A percentile compares a stretch with the other conserved stretches of the same genome.
These are phyloP conservation scores for Candida montana DNA, from an alignment of 805 yeast genomes.

Conservation along the genomic window DNA sequence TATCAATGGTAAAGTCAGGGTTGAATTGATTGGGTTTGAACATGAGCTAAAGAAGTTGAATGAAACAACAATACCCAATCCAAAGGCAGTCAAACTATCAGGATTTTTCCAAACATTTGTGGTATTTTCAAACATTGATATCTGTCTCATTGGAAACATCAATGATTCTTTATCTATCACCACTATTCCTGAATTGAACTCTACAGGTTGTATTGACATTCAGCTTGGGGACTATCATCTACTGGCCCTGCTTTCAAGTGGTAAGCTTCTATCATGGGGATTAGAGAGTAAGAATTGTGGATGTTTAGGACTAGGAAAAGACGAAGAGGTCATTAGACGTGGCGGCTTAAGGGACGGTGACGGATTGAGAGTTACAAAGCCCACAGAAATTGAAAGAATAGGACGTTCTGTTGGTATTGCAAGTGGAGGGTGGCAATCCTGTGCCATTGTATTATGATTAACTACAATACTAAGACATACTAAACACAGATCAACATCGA, in stretches of 20 bases:
- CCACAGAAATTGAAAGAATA: conserved; percentile 33
- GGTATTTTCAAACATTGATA: conserved; percentile 47
- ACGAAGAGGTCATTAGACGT: conserved; percentile 21
- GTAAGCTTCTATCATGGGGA: conserved; percentile 65
- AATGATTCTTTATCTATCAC: conserved; percentile 27
- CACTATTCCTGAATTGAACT: conserved; percentile 38
- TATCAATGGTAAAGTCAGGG: conserved; percentile 16
- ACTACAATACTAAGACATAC: too few relatives aligned
- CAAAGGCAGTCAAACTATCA: conserved; percentile 43
- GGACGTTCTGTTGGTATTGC: conserved; percentile 35
- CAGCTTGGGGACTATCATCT: conserved; percentile 71
- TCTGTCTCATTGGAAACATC: conserved; percentile 15
- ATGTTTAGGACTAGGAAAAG: conserved; percentile 59
- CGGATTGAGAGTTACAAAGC: conserved; percentile 34
- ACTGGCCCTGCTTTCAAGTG: conserved; percentile 55
- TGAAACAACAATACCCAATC: conserved; percentile 9
- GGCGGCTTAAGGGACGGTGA: conserved; percentile 17
- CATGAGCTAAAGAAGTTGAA: conserved; percentile 25
- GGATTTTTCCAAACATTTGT: conserved; percentile 54
- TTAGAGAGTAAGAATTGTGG: conserved; percentile 58
- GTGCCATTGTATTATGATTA: conserved; percentile 54
- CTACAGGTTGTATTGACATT: conserved; percentile 45
- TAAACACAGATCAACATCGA: too few relatives aligned
- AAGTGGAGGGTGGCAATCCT: conserved; percentile 80
- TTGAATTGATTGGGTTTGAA: conserved; percentile 28